phyloP scores from a whole-genome alignment of 2,329 filamentous ascomycete genomes.

The Fusarium aywerte region DNA sequence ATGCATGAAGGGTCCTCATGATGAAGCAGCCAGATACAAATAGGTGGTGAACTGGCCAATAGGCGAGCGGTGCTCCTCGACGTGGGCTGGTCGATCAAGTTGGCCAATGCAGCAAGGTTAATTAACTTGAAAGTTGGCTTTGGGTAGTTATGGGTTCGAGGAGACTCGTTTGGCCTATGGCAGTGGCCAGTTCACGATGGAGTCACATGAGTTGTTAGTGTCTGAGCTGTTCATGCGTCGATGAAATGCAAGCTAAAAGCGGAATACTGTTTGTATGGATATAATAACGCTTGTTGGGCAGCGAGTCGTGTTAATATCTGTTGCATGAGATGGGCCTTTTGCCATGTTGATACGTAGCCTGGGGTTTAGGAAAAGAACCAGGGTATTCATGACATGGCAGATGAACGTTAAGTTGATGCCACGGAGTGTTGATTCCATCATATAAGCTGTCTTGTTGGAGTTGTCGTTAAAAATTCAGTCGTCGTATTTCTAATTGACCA shows the following conservation, averaged over 20 bases:
- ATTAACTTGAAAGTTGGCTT: not conserved
- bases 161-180: not conserved
- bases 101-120: constrained; percentile 6
- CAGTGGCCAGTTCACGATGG: constrained; percentile 11
- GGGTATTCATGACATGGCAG: not conserved
- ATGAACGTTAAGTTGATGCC: not conserved
- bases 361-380: not conserved
- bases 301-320: not conserved
- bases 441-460: constrained; percentile 1
- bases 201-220: constrained; percentile 35
- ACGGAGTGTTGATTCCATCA: not conserved
- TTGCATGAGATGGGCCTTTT: constrained; percentile 20
- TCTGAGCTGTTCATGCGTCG: constrained; percentile 41
- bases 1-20: constrained; percentile 38
- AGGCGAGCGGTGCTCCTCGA: constrained; percentile 9
- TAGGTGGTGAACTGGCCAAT: constrained; percentile 30
- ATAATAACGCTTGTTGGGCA: constrained; percentile 7
- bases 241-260: constrained; percentile 17
- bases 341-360: not conserved
- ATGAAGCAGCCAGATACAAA: not conserved
- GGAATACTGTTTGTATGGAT: constrained; percentile 1
- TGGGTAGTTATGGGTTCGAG: constrained; percentile 6
- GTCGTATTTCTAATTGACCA: not conserved
- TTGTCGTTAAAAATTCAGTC: constrained; percentile 14
- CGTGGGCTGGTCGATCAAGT: constrained; percentile 37